A percentile compares a stretch with the other conserved stretches of the same genome.
These are phyloP conservation scores for Wickerhamiella azymoides DNA, from an alignment of 805 yeast genomes.

Conservation along the genomic window DNA sequence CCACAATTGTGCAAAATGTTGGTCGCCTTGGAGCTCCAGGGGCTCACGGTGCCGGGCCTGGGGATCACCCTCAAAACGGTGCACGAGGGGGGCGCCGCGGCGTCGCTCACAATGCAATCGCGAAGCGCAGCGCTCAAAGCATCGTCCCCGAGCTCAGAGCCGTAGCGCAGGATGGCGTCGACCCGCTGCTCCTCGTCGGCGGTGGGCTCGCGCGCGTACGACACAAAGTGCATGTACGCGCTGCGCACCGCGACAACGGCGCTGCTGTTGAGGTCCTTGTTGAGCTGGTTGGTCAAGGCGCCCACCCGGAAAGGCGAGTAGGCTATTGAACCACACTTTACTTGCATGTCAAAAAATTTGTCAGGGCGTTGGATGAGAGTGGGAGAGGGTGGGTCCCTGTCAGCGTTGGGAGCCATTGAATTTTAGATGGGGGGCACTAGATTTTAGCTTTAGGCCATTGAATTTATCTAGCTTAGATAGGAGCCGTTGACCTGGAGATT, in stretches of 20 bases:
- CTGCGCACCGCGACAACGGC: constrained; percentile 60
- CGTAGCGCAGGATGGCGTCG: constrained; percentile 58
- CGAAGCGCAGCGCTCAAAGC: constrained; percentile 31
- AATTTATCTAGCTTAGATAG: no score
- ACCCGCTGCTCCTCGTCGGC: constrained; percentile 29
- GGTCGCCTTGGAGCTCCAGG: constrained; percentile 98
- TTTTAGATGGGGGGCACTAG: no score
- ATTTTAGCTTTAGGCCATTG: no score
- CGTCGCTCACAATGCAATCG: constrained; percentile 21
- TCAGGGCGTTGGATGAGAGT: no score
- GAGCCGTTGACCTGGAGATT: no score
- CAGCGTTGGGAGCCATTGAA: no score
- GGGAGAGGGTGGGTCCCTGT: no score
- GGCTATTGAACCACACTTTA: constrained; percentile 61
- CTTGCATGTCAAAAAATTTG: constrained; percentile 15
- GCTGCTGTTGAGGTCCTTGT: constrained; percentile 51
- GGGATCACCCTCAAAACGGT: constrained; percentile 70
- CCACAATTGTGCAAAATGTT: constrained; percentile 87
- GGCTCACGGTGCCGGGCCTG: constrained; percentile 91
- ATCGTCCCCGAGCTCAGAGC: constrained; percentile 44
- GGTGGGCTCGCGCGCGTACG: constrained; percentile 30
- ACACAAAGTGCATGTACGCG: constrained; percentile 68
- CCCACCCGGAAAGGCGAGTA: constrained; percentile 75
- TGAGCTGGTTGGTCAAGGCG: constrained; percentile 56
- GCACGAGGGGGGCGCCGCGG: constrained; percentile 25